These are phyloP conservation scores for Hyaloperonospora arabidopsidis DNA, from an alignment of 352 stramenopile species.

Conservation along the genomic window DNA sequence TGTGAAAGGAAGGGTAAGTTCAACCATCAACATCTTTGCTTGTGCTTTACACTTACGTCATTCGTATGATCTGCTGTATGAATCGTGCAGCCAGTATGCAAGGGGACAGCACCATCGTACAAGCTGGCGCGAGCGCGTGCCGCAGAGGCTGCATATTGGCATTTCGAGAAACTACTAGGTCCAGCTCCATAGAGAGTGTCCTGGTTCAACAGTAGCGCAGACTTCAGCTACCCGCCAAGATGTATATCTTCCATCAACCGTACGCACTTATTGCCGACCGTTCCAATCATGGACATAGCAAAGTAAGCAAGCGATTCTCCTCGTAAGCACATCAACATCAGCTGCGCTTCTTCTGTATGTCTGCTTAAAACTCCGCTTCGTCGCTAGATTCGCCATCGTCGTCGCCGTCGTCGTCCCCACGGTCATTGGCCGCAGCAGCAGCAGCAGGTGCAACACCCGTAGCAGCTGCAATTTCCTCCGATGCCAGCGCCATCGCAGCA, in stretches of 20 bases:
- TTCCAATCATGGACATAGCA: constrained; percentile 1
- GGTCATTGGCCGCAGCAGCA: not conserved
- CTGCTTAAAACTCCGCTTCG: constrained; percentile 75
- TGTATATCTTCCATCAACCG: too few relatives aligned
- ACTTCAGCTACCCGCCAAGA: not conserved
- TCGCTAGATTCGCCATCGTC: constrained; percentile 78
- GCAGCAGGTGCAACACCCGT: constrained; percentile 14
- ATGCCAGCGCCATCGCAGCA: constrained; percentile 56
- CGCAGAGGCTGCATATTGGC: constrained; percentile 42
- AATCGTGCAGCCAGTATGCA: constrained; percentile 34
- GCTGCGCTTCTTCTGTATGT: constrained; percentile 1
- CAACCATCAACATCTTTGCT: not conserved
- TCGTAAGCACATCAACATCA: not conserved
- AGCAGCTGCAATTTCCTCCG: constrained; percentile 40
- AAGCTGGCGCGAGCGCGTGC: constrained; percentile 49
- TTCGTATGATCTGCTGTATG: constrained; percentile 6
- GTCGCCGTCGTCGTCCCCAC: constrained; percentile 43
- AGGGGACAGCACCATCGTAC: constrained; percentile 43
- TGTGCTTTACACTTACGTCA: constrained; percentile 1
- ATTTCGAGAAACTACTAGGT: constrained; percentile 33
- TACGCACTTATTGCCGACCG: not conserved
- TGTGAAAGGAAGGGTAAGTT: constrained; percentile 55
- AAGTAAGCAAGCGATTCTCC: constrained; percentile 1
- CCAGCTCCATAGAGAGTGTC: constrained; percentile 11
- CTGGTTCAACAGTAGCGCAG: not conserved